Evolutionary conservation across 1,139 yeast genomes (phyloP).

Genomic region (Spathaspora sp.): DNA sequence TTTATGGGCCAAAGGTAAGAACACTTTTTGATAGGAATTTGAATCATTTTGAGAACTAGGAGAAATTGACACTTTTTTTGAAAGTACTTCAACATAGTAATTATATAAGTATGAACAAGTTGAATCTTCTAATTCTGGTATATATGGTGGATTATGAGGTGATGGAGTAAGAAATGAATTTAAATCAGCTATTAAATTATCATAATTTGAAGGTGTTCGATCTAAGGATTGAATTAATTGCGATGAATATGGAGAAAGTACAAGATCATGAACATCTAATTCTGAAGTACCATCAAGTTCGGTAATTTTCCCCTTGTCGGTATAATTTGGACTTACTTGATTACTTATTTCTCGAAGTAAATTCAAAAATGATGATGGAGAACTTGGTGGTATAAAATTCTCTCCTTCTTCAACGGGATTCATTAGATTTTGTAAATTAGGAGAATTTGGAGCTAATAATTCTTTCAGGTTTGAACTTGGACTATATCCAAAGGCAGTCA

Average conservation of each 20-base stretch:
- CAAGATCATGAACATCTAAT: constrained; percentile 9
- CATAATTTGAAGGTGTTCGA: constrained; percentile 8
- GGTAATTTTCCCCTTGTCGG: constrained; percentile 6
- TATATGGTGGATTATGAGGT: constrained; percentile 17
- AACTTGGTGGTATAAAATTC: constrained; percentile 6
- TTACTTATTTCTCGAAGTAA: constrained; percentile 21
- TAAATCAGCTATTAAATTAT: constrained; percentile 19
- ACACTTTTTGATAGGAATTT: constrained; percentile 70
- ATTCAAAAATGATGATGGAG: constrained; percentile 21
- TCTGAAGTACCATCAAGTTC: constrained; percentile 7
- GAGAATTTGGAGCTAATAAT: constrained; percentile 8
- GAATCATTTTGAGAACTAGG: constrained; percentile 53
- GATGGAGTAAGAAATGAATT: constrained; percentile 22
- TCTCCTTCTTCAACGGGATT: constrained; percentile 8
- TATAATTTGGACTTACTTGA: not conserved
- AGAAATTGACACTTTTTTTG: constrained; percentile 61
- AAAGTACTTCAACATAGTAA: constrained; percentile 62
- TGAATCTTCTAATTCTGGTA: constrained; percentile 20
- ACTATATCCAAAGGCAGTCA: constrained; percentile 9
- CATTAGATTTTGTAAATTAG: constrained; percentile 14
- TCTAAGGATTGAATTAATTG: constrained; percentile 13
- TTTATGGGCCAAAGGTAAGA: constrained; percentile 72
- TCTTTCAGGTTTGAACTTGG: constrained; percentile 1
- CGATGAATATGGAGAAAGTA: constrained; percentile 12
- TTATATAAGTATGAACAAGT: constrained; percentile 46